Percentiles rank a stretch among this genome's conserved stretches.
These are phyloP conservation scores for Corylus avellana DNA, from an alignment of 306 rosid genomes.

Conservation along the genomic window DNA sequence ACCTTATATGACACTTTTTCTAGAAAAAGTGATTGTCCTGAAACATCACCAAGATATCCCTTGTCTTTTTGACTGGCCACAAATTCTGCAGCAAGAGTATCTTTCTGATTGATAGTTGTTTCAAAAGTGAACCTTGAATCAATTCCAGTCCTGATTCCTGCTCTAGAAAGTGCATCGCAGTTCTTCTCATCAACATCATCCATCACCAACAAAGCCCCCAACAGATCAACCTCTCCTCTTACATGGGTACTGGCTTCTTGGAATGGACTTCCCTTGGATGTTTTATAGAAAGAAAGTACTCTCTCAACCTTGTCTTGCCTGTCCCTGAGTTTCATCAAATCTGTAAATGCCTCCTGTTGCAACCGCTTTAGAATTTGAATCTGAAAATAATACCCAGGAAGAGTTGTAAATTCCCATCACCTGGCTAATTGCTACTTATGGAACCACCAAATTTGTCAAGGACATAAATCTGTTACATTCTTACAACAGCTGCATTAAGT, in stretches of 20 bases:
- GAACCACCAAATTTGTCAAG: conserved; percentile 4
- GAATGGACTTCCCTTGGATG: conserved; percentile 70
- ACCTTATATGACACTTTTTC: conserved; percentile 59
- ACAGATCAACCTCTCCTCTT: conserved; percentile 67
- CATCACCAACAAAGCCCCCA: conserved; percentile 60
- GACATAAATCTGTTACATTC: neutral
- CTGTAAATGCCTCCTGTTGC: conserved; percentile 88
- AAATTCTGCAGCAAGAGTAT: conserved; percentile 66
- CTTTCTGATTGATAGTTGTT: conserved; percentile 53
- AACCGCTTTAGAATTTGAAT: conserved; percentile 81
- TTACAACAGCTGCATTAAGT: neutral
- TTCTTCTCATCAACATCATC: conserved; percentile 44
- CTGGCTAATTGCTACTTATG: conserved; percentile 1
- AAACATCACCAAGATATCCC: conserved; percentile 25
- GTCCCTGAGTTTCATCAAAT: conserved; percentile 82
- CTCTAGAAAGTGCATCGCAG: conserved; percentile 37
- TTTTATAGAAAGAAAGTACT: conserved; percentile 62
- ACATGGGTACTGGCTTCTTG: conserved; percentile 60
- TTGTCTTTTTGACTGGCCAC: conserved; percentile 54
- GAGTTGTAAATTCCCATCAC: conserved; percentile 12
- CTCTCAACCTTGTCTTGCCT: conserved; percentile 89
- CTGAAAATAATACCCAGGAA: conserved; percentile 43
- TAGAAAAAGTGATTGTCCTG: conserved; percentile 61
- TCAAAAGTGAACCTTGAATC: conserved; percentile 70
- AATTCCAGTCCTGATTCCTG: conserved; percentile 71